Evolutionary conservation across 345 rosid species (phyloP).

Genomic region (Gossypium stocksii): DNA sequence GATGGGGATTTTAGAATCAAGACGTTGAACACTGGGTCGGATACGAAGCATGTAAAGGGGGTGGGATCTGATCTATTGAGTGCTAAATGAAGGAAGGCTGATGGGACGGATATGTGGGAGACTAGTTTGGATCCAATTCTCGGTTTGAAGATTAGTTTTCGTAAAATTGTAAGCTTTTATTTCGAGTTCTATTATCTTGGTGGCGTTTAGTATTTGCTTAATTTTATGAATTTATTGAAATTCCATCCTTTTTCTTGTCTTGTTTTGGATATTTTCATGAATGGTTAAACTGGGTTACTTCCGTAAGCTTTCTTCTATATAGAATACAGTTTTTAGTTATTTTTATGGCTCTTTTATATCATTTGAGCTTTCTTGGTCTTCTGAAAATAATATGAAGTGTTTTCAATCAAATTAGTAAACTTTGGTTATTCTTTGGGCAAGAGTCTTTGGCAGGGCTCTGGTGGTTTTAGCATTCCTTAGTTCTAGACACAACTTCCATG

Average conservation of each 20-base stretch:
- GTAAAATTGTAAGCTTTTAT: constrained; percentile 62
- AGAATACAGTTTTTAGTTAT: neutral
- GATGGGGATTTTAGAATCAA: constrained; percentile 60
- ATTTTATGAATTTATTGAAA: neutral
- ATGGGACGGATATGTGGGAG: constrained; percentile 48
- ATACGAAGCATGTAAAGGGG: constrained; percentile 17
- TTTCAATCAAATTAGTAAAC: neutral
- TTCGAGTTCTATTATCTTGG: neutral
- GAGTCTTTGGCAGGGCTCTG: no score
- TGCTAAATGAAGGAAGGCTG: constrained; percentile 33
- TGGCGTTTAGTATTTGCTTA: neutral
- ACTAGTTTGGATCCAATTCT: constrained; percentile 69
- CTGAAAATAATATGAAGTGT: neutral
- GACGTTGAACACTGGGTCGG: constrained; percentile 53
- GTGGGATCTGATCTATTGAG: constrained; percentile 10
- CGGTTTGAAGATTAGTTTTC: constrained; percentile 47
- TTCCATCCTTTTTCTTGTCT: neutral
- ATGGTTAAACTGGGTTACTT: constrained; percentile 1
- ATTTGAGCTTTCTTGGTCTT: neutral
- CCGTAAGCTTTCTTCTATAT: neutral
- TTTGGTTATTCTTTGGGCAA: no score
- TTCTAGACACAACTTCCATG: no score
- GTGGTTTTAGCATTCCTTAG: no score
- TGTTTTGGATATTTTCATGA: neutral
- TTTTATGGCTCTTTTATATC: neutral